Conservation (phyloP, 148 eudicot species). For the Chenopodium album region DNA sequence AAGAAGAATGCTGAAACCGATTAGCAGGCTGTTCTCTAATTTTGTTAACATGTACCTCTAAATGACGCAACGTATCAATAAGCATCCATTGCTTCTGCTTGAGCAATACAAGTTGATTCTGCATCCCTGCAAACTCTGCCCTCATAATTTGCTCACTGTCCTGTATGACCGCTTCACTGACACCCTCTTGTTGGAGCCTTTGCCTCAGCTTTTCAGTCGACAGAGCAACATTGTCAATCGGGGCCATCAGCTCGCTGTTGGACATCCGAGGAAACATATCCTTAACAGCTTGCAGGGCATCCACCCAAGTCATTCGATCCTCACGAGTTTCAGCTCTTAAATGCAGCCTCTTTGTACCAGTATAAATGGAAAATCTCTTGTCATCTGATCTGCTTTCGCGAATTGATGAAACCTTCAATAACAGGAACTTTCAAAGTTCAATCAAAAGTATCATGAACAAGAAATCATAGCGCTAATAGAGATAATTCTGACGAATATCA, state of each 20-base stretch:
- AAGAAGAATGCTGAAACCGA: conserved; percentile 37
- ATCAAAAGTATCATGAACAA: too few species aligned
- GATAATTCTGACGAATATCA: too few species aligned
- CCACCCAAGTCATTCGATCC: conserved; percentile 75
- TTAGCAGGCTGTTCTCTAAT: conserved; percentile 27
- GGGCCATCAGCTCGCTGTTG: conserved; percentile 74
- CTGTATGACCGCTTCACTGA: conserved; percentile 62
- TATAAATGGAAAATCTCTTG: conserved; percentile 82
- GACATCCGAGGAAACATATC: conserved; percentile 90
- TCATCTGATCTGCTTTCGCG: conserved; percentile 93
- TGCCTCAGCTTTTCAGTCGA: conserved; percentile 74
- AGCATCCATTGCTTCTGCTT: conserved; percentile 81
- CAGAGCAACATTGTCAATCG: conserved; percentile 46
- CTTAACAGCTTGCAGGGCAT: conserved; percentile 80
- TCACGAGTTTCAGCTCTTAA: conserved; percentile 76
- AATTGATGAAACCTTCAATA: conserved; percentile 67
- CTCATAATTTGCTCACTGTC: conserved; percentile 79
- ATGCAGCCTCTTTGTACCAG: conserved; percentile 91
- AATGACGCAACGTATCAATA: conserved; percentile 63
- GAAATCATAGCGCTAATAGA: too few species aligned
- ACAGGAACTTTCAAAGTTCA: too few species aligned
- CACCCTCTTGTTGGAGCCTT: conserved; percentile 68
- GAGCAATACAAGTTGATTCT: conserved; percentile 68
- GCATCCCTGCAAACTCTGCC: conserved; percentile 62
- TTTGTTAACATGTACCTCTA: conserved; percentile 65